Evolutionary conservation across 177 flowering plant species (phyloP).

Genomic region (Tripterygium wilfordii): DNA sequence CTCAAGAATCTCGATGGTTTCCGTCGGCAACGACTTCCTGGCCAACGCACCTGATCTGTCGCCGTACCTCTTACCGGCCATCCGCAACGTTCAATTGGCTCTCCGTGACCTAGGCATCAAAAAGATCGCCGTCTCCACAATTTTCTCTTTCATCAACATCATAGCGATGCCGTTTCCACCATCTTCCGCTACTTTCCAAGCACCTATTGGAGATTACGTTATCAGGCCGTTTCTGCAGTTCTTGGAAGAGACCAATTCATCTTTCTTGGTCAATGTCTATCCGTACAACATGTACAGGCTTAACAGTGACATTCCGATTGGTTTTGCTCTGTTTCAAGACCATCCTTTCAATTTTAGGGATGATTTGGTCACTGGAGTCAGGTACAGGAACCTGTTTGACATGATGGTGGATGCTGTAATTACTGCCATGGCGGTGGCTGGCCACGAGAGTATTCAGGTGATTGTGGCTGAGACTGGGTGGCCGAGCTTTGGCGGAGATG

Average conservation of each 20-base stretch:
- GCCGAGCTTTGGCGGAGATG: constrained; percentile 47
- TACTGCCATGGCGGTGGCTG: constrained; percentile 55
- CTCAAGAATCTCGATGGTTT: constrained; percentile 50
- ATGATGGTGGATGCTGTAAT: constrained; percentile 73
- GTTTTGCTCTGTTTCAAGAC: constrained; percentile 66
- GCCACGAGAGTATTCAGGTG: constrained; percentile 58
- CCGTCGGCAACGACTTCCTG: constrained; percentile 69
- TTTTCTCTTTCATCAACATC: constrained; percentile 53
- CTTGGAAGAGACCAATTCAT: constrained; percentile 53
- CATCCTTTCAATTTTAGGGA: constrained; percentile 53
- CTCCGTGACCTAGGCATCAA: constrained; percentile 53
- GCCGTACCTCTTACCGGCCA: constrained; percentile 48
- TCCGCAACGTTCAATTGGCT: constrained; percentile 39
- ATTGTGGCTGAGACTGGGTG: constrained; percentile 82
- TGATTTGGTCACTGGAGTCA: constrained; percentile 57
- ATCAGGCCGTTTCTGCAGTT: constrained; percentile 61
- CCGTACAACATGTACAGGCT: constrained; percentile 64
- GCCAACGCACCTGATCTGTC: constrained; percentile 24
- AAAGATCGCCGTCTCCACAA: constrained; percentile 64
- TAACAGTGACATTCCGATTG: constrained; percentile 53
- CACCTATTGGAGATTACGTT: constrained; percentile 22
- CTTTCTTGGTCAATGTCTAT: constrained; percentile 58
- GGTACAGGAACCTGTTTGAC: constrained; percentile 77
- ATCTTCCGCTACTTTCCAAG: constrained; percentile 55
- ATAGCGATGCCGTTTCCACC: constrained; percentile 68